Evolutionary conservation across 768 basidiomycete genomes (phyloP).

Genomic region (Tubosaeta sp.): DNA sequence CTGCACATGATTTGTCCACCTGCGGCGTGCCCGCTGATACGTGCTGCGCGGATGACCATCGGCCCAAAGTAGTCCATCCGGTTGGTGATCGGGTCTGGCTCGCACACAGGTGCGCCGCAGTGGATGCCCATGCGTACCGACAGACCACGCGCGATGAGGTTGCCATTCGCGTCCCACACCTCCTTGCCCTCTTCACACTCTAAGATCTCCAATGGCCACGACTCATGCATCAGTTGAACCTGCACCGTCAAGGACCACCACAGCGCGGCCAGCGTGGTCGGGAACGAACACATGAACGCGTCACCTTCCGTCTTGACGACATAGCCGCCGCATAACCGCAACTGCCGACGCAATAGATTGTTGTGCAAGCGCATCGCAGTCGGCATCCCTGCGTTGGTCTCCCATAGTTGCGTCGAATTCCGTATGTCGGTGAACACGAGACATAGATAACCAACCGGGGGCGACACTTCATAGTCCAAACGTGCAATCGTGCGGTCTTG

Average conservation of each 20-base stretch:
- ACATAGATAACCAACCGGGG: conserved; percentile 84
- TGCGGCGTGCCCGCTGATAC: conserved; percentile 75
- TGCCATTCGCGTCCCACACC: conserved; percentile 60
- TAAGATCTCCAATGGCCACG: conserved; percentile 92
- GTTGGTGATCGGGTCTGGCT: conserved; percentile 83
- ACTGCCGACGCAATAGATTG: conserved; percentile 72
- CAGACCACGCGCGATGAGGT: conserved; percentile 76
- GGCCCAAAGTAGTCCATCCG: conserved; percentile 99
- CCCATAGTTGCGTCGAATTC: conserved; percentile 96
- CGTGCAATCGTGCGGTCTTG: conserved; percentile 56
- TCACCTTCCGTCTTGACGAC: conserved; percentile 99
- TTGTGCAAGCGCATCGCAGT: conserved; percentile 92
- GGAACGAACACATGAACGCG: conserved; percentile 98
- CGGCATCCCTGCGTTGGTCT: conserved; percentile 92
- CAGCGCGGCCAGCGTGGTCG: conserved; percentile 77
- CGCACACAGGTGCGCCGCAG: conserved; percentile 85
- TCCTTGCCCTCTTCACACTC: conserved; percentile 90
- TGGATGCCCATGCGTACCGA: conserved; percentile 98
- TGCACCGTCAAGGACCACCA: conserved; percentile 92
- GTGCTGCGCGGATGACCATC: conserved; percentile 90
- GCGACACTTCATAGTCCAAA: conserved; percentile 72
- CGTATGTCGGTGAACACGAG: conserved; percentile 98
- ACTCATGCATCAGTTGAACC: conserved; percentile 68
- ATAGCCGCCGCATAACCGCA: conserved; percentile 91
- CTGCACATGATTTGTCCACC: conserved; percentile 96